Percentiles rank a stretch among this genome's conserved stretches.
phyloP scores from a whole-genome alignment of 345 rosid genomes.

The Populus nigra region DNA sequence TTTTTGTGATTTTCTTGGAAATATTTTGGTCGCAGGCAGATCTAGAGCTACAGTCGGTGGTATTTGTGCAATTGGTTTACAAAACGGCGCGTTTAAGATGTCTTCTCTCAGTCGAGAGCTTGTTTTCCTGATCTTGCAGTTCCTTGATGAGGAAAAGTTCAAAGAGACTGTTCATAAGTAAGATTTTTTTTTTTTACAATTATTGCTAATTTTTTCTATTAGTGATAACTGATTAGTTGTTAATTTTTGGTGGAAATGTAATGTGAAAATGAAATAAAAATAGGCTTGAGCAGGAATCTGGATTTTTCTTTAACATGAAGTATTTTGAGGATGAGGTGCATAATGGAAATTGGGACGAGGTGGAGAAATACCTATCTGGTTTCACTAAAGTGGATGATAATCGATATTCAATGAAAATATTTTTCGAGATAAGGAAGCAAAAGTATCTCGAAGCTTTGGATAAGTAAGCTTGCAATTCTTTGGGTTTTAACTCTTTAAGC shows the following conservation, averaged over 20 bases:
- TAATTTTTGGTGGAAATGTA: slow-evolving; percentile 23
- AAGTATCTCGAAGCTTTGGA: slow-evolving; percentile 98
- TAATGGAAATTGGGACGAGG: slow-evolving; percentile 97
- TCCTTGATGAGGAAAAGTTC: slow-evolving; percentile 97
- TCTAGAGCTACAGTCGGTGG: slow-evolving; percentile 47
- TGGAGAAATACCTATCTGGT: slow-evolving; percentile 95
- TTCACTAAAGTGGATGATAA: slow-evolving; percentile 97
- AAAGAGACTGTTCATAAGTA: slow-evolving; percentile 98
- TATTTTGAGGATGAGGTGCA: slow-evolving; percentile 99
- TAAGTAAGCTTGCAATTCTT: slow-evolving; percentile 48
- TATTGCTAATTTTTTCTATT: neutral
- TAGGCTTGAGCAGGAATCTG: slow-evolving; percentile 99
- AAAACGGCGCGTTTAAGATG: slow-evolving; percentile 52
- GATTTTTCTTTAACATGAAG: slow-evolving; percentile 98
- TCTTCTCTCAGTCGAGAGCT: slow-evolving; percentile 99
- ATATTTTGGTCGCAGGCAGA: slow-evolving; percentile 51
- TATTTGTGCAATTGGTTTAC: slow-evolving; percentile 27
- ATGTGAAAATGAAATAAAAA: slow-evolving; percentile 1
- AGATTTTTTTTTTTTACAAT: slow-evolving; percentile 15
- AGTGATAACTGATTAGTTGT: slow-evolving; percentile 10
- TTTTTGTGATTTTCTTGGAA: neutral
- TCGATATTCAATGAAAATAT: slow-evolving; percentile 96
- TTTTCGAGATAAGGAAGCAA: slow-evolving; percentile 99
- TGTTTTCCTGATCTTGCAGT: slow-evolving; percentile 96
- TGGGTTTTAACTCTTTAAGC: neutral